These are phyloP conservation scores for Acarospora socialis DNA, from an alignment of 2,329 filamentous ascomycete genomes.

Conservation along the genomic window DNA sequence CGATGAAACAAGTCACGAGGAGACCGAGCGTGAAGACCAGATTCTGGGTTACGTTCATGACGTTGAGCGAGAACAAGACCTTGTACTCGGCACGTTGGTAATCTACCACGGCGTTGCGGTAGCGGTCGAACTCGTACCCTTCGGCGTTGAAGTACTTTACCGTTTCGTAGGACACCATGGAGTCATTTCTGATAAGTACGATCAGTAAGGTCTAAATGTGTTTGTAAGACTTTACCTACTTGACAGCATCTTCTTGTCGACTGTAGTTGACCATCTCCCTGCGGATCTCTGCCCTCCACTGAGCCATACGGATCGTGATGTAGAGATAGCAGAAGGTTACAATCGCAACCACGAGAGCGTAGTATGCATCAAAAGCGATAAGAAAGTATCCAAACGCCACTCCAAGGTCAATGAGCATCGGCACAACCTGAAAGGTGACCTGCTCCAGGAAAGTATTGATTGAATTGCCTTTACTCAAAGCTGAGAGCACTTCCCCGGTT, in stretches of 20 bases:
- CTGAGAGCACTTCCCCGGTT: conserved; percentile 89
- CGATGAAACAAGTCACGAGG: conserved; percentile 56
- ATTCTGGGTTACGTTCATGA: conserved; percentile 71
- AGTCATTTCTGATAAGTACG: conserved; percentile 54
- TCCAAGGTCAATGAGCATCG: conserved; percentile 82
- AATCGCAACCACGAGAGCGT: conserved; percentile 75
- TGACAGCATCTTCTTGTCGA: conserved; percentile 89
- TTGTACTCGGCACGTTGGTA: conserved; percentile 64
- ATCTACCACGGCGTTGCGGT: conserved; percentile 52
- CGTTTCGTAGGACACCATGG: conserved; percentile 95
- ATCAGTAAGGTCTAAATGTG: conserved; percentile 5
- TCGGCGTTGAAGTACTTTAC: conserved; percentile 87
- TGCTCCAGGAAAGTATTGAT: conserved; percentile 96
- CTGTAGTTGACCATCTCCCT: conserved; percentile 91
- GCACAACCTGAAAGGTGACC: conserved; percentile 87
- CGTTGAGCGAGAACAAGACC: conserved; percentile 60
- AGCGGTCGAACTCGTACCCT: conserved; percentile 61
- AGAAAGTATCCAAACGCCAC: conserved; percentile 75
- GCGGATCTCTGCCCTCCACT: conserved; percentile 79
- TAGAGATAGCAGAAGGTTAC: conserved; percentile 95
- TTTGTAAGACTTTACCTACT: conserved; percentile 34
- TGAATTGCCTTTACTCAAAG: conserved; percentile 85
- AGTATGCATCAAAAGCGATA: conserved; percentile 68
- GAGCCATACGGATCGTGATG: conserved; percentile 89
- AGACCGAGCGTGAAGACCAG: conserved; percentile 67